Conservation (phyloP, 1,139 yeast species). For the Suhomyces bokatorum region DNA sequence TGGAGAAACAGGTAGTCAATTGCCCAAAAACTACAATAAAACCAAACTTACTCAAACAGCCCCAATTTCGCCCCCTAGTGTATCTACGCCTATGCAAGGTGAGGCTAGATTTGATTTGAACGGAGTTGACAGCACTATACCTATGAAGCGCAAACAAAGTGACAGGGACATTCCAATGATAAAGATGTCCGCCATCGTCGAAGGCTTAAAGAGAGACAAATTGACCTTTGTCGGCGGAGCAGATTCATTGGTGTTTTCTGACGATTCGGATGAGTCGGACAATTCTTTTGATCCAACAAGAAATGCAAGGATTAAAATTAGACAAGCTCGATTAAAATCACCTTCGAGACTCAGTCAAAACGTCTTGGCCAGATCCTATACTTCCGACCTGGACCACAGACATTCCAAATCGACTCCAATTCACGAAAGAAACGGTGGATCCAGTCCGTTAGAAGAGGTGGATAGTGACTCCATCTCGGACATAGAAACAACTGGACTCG, state of each 20-base stretch:
- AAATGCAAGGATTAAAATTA: conserved; percentile 11
- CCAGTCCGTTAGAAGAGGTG: background rate
- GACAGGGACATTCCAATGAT: conserved; percentile 6
- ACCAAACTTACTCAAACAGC: too few relatives aligned
- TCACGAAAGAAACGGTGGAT: too few relatives aligned
- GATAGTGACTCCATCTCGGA: background rate
- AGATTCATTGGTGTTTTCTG: conserved; percentile 13
- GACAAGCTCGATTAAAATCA: background rate
- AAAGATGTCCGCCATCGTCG: conserved; percentile 15
- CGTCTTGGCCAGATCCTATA: too few relatives aligned
- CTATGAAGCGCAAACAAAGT: background rate
- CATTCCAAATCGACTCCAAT: too few relatives aligned
- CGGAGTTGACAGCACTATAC: background rate
- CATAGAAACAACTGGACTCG: background rate
- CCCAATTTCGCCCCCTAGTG: too few relatives aligned
- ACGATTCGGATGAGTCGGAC: conserved; percentile 18
- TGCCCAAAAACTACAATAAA: too few relatives aligned
- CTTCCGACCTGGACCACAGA: too few relatives aligned
- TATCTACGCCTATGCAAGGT: too few relatives aligned
- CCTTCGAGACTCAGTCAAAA: background rate
- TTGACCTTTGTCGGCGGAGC: conserved; percentile 12
- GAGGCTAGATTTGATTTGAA: background rate
- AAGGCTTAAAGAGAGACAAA: conserved; percentile 9
- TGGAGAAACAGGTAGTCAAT: too few relatives aligned
- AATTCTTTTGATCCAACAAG: conserved; percentile 16